Percentiles rank a stretch among this genome's conserved stretches.
Conservation (phyloP, 139 green algal species). For the Astrephomene gubernaculifera region DNA sequence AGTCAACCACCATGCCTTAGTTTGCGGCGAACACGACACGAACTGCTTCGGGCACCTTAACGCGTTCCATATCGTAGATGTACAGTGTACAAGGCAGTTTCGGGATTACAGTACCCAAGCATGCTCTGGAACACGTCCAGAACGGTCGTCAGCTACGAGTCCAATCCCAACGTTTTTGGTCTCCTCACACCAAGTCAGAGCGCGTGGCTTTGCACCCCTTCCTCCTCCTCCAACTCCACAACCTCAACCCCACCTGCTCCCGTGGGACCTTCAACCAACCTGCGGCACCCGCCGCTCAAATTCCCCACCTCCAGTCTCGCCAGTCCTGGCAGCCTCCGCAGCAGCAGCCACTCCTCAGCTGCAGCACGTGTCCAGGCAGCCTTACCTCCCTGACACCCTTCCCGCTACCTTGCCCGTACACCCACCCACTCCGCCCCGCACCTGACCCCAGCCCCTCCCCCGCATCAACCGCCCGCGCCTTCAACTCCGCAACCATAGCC, state of each 20-base stretch:
- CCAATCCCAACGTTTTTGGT: too few relatives aligned
- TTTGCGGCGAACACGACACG: too few relatives aligned
- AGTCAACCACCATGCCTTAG: too few relatives aligned
- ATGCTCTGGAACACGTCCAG: too few relatives aligned
- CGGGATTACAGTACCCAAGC: too few relatives aligned
- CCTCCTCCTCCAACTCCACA: not conserved
- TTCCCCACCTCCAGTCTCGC: not conserved
- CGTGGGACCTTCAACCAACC: not conserved
- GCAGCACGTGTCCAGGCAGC: conserved; percentile 2
- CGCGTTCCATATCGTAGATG: too few relatives aligned
- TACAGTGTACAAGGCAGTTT: too few relatives aligned
- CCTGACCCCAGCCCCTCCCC: not conserved
- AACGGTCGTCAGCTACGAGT: too few relatives aligned
- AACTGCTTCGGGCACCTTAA: too few relatives aligned
- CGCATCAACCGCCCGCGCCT: not conserved
- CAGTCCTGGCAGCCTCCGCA: not conserved
- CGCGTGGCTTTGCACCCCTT: too few relatives aligned
- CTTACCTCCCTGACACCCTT: not conserved
- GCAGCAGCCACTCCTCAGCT: not conserved
- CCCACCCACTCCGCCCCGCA: not conserved
- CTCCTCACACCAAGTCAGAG: too few relatives aligned
- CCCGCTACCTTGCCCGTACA: not conserved
- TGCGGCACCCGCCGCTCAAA: not conserved
- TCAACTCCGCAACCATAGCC: not conserved
- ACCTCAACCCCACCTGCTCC: too few relatives aligned